Conservation (phyloP, 176 grass and related monocot genomes). For the Microstegium vimineum region DNA sequence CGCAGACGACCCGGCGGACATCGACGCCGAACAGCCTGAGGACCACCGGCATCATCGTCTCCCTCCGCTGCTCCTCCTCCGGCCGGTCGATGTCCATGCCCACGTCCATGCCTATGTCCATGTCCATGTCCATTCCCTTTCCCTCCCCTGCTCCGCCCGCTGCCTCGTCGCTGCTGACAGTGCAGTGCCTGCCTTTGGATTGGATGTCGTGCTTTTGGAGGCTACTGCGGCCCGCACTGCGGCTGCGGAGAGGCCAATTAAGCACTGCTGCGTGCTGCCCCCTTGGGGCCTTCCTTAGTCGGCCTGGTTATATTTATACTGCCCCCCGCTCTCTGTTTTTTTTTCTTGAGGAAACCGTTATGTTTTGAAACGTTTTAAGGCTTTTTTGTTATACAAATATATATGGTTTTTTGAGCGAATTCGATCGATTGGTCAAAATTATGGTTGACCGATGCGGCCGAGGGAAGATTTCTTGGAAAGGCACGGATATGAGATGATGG, state of each 20-base stretch:
- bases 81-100: not conserved
- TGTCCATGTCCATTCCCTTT: not conserved
- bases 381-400: no score
- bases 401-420: not conserved
- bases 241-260: not conserved
- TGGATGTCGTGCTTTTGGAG: not conserved
- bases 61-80: not conserved
- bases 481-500: not conserved
- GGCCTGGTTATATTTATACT: not conserved
- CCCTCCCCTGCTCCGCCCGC: not conserved
- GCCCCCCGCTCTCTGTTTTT: not conserved
- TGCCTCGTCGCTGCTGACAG: not conserved
- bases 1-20: not conserved
- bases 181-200: not conserved
- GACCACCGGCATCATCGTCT: not conserved
- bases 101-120: no score
- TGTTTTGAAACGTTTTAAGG: not conserved
- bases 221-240: not conserved
- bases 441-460: not conserved
- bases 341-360: not conserved
- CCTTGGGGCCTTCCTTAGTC: not conserved
- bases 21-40: constrained; percentile 23
- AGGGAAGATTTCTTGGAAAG: not conserved
- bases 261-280: not conserved
- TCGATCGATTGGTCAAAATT: not conserved